Evolutionary conservation across 164 flowering plant genomes (phyloP), one percentile per base, ranked within the genome.

Genomic region (Macadamia integrifolia): DNA sequence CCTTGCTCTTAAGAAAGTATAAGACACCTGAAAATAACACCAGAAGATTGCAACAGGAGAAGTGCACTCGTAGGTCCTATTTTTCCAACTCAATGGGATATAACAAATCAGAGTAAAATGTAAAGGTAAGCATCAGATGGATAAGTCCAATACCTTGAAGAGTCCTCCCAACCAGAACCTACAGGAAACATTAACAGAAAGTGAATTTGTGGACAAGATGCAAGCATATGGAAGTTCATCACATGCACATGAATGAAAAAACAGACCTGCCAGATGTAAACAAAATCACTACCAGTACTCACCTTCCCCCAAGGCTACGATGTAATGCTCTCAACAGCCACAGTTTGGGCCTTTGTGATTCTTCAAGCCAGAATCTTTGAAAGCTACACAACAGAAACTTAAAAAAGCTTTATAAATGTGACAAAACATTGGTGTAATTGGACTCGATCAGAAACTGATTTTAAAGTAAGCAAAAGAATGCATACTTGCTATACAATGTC

Each of bases 101-200:
- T 4, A 35, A 35, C 40, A 35, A 4, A 35, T 35, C n/a, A n/a
- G n/a, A n/a, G n/a, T 35, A 35, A 35, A 1, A 35, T 35, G 40
- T 35, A 35, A 35, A 35, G 40, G 40, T 35, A 35, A 35, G 40
- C 40, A 35, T 35, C 40, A 35, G 40, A 35, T 35, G 40, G 4
- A 35, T 35, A 35, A 35, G 32, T 10, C n/a, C 18, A 66, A 32
- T 83, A 94, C 98, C 97, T 94, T 94, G 85, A 89, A 92, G 28
- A 92, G 73, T 66, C 98, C 98, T 74, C 98, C 98, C 81, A 74
- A 82, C 98, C 98, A 93, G 77, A 93, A 93, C 81, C 98, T 93
- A 79, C 65, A 75, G 6, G 7, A 46, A 46, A 11, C 50, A 76
- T 46, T 46, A 46, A 35, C 69, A 65, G 67, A 65, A 76, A 46